These are phyloP conservation scores for Reutealis trisperma DNA, from an alignment of 345 rosid genomes.

Conservation along the genomic window DNA sequence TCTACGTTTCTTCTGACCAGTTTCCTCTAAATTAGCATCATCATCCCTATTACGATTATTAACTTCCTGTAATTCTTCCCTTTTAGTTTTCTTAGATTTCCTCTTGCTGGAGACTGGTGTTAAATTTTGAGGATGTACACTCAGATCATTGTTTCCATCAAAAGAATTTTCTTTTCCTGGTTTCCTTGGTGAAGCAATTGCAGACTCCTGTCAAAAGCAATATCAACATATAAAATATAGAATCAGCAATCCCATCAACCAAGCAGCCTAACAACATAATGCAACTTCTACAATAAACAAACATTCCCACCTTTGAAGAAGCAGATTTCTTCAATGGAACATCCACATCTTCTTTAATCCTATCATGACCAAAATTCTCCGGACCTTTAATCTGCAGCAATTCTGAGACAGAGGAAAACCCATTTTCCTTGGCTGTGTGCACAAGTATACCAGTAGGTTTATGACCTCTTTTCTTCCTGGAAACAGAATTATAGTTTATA, in stretches of 20 bases:
- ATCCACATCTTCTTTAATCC: conserved; percentile 18
- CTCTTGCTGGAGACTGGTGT: conserved; percentile 19
- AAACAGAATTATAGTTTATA: conserved; percentile 4
- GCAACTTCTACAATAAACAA: neutral
- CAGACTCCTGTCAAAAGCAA: conserved; percentile 39
- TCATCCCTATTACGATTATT: conserved; percentile 25
- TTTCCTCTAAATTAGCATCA: conserved; percentile 27
- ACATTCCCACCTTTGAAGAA: conserved; percentile 31
- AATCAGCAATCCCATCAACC: conserved; percentile 7
- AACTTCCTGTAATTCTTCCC: conserved; percentile 45
- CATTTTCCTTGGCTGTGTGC: conserved; percentile 60
- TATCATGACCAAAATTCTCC: conserved; percentile 31
- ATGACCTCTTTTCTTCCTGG: conserved; percentile 75
- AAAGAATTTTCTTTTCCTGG: conserved; percentile 61
- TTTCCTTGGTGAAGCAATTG: conserved; percentile 35
- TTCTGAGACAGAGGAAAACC: conserved; percentile 73
- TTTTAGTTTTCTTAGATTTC: conserved; percentile 43
- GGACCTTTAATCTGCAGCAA: conserved; percentile 50
- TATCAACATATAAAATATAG: neutral
- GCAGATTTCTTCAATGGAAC: conserved; percentile 32
- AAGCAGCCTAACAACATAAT: conserved; percentile 1
- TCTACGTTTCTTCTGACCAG: conserved; percentile 16
- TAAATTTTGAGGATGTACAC: conserved; percentile 17
- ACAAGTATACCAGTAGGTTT: conserved; percentile 70
- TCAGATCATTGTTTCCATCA: conserved; percentile 37